These are phyloP conservation scores for Botryotinia globosa DNA, from an alignment of 2,329 filamentous ascomycete species.

Conservation along the genomic window DNA sequence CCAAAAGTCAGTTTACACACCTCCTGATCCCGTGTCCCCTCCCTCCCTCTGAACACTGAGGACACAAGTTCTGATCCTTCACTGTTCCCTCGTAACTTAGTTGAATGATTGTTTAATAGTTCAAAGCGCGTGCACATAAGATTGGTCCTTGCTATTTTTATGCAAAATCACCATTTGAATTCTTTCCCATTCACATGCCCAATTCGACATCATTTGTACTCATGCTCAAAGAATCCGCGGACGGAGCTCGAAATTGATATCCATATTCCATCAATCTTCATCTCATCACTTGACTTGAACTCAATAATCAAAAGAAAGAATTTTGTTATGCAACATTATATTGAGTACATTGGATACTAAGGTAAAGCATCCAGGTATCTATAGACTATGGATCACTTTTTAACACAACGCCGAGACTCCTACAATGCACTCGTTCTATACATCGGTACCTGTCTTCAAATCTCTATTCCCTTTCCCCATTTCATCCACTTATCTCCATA, in stretches of 20 bases:
- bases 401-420: slow-evolving; percentile 4
- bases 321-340: slow-evolving; percentile 13
- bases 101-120: background rate
- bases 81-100: background rate
- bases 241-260: background rate
- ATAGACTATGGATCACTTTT: slow-evolving; percentile 12
- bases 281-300: too few relatives aligned
- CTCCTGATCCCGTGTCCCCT: too few relatives aligned
- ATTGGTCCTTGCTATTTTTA: background rate
- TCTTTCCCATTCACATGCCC: background rate
- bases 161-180: background rate
- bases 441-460: background rate
- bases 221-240: background rate
- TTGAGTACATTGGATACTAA: slow-evolving; percentile 11
- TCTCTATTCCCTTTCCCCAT: background rate
- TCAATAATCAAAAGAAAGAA: background rate
- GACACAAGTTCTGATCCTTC: background rate
- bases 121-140: background rate
- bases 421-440: slow-evolving; percentile 7
- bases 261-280: background rate
- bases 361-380: slow-evolving; percentile 10
- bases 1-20: background rate
- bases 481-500: background rate
- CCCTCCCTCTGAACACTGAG: background rate
- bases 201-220: background rate